Evolutionary conservation across 805 yeast species (phyloP), one percentile per base, ranked within the genome.

Genomic region (Suhomyces canberraensis): DNA sequence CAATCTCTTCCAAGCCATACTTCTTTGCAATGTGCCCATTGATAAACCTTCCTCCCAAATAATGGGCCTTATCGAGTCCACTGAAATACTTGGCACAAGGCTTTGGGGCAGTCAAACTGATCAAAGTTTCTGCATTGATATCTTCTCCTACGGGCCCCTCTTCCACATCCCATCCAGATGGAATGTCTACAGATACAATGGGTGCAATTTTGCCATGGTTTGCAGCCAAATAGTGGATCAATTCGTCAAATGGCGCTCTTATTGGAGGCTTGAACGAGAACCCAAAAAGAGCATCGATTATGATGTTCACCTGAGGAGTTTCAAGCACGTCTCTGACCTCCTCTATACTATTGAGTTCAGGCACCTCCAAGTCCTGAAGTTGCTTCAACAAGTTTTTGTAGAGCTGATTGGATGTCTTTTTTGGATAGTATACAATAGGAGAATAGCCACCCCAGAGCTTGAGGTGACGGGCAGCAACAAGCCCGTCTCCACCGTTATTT

Each of bases 141-240:
- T 56, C 58, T 14, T 60, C 59, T 2, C 58, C 61, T 1, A 42
- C 51, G 0, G 93, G 95, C 0, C 98, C 98, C 6, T 72, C 52
- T 52, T 93, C 95, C 8, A 93, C 98, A 53, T 90, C 91, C 98
- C 98, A 93, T 0, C 97, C 96, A 2, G 95, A 84, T 0, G 98
- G 98, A 31, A 91, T 78, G 58, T 93, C 98, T 2, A 93, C 85
- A 0, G 95, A 77, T 0, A 86, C 74, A 2, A 89, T 75, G 1
- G 90, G 91, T 2, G 78, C 48, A 51, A 69, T n/a, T 49, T 50
- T 37, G 74, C 64, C 7, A 72, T 74, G 11, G 31, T 52, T 45
- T 46, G 48, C 40, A 7, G 51, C 37, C 39, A 67, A 45, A 33
- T 35, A 56, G 7, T 35, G 26, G 22, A 68, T 52, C 31, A 66